These are phyloP conservation scores for Botrytis tulipae DNA, from an alignment of 2,329 filamentous ascomycete species.

Conservation along the genomic window DNA sequence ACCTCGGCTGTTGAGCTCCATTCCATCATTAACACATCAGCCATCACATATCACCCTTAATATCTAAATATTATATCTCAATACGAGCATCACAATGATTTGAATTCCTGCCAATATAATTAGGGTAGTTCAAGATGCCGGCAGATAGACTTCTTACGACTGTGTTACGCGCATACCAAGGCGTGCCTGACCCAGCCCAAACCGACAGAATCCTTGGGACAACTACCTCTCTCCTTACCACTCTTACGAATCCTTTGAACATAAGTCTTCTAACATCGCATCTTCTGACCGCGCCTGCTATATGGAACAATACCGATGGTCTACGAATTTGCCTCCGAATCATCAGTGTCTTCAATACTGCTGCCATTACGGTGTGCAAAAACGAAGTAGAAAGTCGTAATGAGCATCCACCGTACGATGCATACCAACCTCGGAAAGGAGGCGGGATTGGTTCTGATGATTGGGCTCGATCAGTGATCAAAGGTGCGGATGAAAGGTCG, in stretches of 20 bases:
- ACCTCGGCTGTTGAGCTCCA: slow-evolving; percentile 5
- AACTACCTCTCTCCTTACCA: slow-evolving; percentile 54
- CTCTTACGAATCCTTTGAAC: slow-evolving; percentile 58
- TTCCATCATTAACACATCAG: slow-evolving; percentile 5
- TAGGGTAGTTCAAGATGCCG: slow-evolving; percentile 28
- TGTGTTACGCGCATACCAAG: slow-evolving; percentile 38
- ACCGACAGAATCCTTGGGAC: slow-evolving; percentile 45
- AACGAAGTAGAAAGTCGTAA: slow-evolving; percentile 38
- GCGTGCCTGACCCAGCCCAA: slow-evolving; percentile 29
- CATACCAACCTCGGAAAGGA: slow-evolving; percentile 42
- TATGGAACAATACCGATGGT: slow-evolving; percentile 53
- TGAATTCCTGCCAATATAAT: background rate
- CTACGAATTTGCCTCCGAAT: slow-evolving; percentile 51
- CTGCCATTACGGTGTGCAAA: slow-evolving; percentile 40
- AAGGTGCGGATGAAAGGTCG: slow-evolving; percentile 51
- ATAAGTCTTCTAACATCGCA: slow-evolving; percentile 57
- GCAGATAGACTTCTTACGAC: slow-evolving; percentile 38
- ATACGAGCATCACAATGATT: background rate
- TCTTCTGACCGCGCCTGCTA: slow-evolving; percentile 56
- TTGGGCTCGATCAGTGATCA: slow-evolving; percentile 43
- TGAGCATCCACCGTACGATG: slow-evolving; percentile 36
- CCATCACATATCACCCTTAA: background rate
- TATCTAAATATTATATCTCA: background rate
- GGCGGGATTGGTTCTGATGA: slow-evolving; percentile 49
- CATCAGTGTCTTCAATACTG: slow-evolving; percentile 57